phyloP scores from a whole-genome alignment of 2,329 filamentous ascomycete genomes.

The Aspergillus terreus region DNA sequence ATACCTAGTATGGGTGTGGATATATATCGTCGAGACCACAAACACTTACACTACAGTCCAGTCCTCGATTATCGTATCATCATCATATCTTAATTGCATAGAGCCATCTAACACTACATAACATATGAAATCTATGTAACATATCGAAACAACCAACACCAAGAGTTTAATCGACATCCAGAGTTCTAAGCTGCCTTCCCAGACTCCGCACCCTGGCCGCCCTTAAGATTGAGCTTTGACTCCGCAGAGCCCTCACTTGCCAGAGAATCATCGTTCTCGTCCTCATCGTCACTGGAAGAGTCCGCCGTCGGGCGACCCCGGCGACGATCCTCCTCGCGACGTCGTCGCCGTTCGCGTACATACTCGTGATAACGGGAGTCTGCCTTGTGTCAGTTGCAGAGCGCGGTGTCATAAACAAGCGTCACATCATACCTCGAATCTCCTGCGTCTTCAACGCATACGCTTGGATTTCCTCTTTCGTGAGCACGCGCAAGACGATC shows the following conservation, averaged over 20 bases:
- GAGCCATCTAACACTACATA: no score
- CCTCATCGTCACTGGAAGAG: slow-evolving; percentile 36
- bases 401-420: not conserved
- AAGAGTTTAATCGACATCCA: not conserved
- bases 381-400: slow-evolving; percentile 16
- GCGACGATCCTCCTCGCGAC: slow-evolving; percentile 42
- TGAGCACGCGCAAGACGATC: slow-evolving; percentile 83
- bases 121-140: not conserved
- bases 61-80: no score
- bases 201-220: slow-evolving; percentile 1
- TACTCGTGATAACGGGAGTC: slow-evolving; percentile 36
- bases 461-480: slow-evolving; percentile 82
- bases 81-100: no score
- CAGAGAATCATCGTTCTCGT: slow-evolving; percentile 25
- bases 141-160: not conserved
- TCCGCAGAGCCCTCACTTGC: slow-evolving; percentile 30
- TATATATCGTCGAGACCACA: no score
- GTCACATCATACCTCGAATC: slow-evolving; percentile 63
- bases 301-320: slow-evolving; percentile 26
- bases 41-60: no score
- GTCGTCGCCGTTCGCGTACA: slow-evolving; percentile 34
- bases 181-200: slow-evolving; percentile 1
- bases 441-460: slow-evolving; percentile 78
- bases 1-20: no score
- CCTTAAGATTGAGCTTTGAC: slow-evolving; percentile 13